Evolutionary conservation across 2,329 filamentous ascomycete genomes (phyloP), one percentile per base, ranked within the genome.

Genomic region (Calonectria crousiana): DNA sequence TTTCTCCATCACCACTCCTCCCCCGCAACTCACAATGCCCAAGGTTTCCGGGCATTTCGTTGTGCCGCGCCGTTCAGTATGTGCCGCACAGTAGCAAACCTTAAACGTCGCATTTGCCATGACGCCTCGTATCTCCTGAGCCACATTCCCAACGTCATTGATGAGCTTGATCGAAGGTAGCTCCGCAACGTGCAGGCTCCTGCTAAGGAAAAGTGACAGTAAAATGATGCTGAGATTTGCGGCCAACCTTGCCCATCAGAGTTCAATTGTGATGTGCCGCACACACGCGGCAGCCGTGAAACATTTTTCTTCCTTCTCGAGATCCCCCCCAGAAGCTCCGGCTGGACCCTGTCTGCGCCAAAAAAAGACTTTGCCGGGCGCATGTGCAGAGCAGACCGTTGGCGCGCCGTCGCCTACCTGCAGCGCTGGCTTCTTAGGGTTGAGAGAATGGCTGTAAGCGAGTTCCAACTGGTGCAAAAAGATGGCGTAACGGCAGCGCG

Each of bases 401-500:
- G 67, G 51, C 66, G 72, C 67, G 67, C 64, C 65, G 67, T 74
- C 73, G 73, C 67, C 71, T 44, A 69, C 58, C 66, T 53, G 67
- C 52, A 65, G 72, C 62, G 65, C 32, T 71, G 66, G 74, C 67
- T 52, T 51, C 62, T 52, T 75, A 62, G 71, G 58, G 34, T 74
- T 52, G 62, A 67, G 58, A 52, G 58, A 58, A 51, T 67, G 64
- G 76, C 38, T 75, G 44, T 53, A 76, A 77, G 76, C 69, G 74
- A 80, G 74, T 58, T 60, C 67, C 41, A 47, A 62, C 66, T 69
- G 53, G 60, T 72, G 73, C 66, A 60, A 74, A 47, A 58, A 41
- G 34, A 76, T 74, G 71, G 76, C 71, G 78, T 78, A 41, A 69
- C 71, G 75, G 76, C 69, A 79, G 60, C 65, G 72, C 66, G 71